Evolutionary conservation across 345 rosid species (phyloP).

Genomic region (Ricinus communis): DNA sequence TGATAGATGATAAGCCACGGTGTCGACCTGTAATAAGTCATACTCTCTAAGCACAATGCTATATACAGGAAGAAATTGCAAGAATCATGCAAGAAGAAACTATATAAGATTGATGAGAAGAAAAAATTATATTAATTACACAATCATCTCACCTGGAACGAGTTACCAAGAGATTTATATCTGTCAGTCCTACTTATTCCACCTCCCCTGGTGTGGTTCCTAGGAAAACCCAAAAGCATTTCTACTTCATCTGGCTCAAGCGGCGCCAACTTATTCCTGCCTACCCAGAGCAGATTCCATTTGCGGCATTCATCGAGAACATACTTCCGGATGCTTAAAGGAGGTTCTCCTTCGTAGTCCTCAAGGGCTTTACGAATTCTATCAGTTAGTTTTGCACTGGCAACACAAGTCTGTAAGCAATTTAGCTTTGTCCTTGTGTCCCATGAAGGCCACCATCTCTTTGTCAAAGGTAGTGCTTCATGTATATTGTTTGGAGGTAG

Average conservation of each 20-base stretch:
- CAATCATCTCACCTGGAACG: slow-evolving; percentile 60
- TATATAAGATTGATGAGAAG: not conserved
- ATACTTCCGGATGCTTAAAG: slow-evolving; percentile 41
- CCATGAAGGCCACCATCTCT: slow-evolving; percentile 93
- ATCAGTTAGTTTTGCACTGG: slow-evolving; percentile 68
- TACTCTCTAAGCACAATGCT: not conserved
- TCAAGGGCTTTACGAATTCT: slow-evolving; percentile 70
- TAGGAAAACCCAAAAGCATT: slow-evolving; percentile 85
- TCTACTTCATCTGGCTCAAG: slow-evolving; percentile 92
- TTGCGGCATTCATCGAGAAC: slow-evolving; percentile 69
- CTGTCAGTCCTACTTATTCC: slow-evolving; percentile 82
- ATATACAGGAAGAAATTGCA: not conserved
- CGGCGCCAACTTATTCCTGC: slow-evolving; percentile 78
- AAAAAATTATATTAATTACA: too few species aligned
- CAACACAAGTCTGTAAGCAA: slow-evolving; percentile 68
- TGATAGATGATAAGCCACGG: slow-evolving; percentile 87
- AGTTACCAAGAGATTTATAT: slow-evolving; percentile 86
- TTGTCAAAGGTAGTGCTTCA: slow-evolving; percentile 73
- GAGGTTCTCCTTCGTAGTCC: slow-evolving; percentile 52
- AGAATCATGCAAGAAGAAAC: not conserved
- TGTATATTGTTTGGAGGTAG: slow-evolving; percentile 60
- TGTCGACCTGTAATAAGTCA: slow-evolving; percentile 65
- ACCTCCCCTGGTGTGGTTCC: slow-evolving; percentile 93
- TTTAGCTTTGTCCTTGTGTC: slow-evolving; percentile 74
- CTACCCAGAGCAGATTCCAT: slow-evolving; percentile 98